A percentile compares a stretch with the other conserved stretches of the same genome.
phyloP scores from a whole-genome alignment of 306 rosid genomes.

The Corylus americana region DNA sequence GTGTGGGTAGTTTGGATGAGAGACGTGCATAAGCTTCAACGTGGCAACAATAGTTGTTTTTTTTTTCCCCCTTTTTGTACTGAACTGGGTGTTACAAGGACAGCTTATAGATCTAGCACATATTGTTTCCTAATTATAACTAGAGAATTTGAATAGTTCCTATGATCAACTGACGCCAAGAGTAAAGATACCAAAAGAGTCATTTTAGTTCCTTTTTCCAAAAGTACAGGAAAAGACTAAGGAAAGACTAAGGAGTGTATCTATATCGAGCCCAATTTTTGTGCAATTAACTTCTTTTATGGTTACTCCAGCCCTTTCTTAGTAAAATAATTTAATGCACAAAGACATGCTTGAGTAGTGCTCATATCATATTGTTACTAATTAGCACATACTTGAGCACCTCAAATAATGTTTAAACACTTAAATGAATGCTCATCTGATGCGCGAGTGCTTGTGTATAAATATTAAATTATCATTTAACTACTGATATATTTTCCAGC shows the following conservation, averaged over 20 bases:
- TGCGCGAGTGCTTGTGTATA: not conserved
- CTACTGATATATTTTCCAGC: not conserved
- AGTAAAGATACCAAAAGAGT: not conserved
- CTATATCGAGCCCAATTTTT: not conserved
- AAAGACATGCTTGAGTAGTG: not conserved
- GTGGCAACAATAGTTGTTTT: too few relatives aligned
- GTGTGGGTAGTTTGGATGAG: too few relatives aligned
- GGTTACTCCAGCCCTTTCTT: too few relatives aligned
- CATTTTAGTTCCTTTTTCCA: not conserved
- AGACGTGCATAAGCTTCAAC: too few relatives aligned
- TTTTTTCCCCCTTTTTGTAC: too few relatives aligned
- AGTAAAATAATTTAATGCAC: not conserved
- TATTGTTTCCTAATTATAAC: not conserved
- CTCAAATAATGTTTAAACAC: not conserved
- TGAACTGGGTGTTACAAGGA: too few relatives aligned
- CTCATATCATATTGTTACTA: not conserved
- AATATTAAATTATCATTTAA: not conserved
- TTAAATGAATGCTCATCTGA: not conserved
- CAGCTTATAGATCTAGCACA: not conserved
- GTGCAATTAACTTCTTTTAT: not conserved
- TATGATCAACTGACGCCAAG: not conserved
- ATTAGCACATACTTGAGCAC: not conserved
- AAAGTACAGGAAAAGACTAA: not conserved
- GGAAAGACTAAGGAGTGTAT: not conserved
- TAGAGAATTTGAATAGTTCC: not conserved